phyloP scores from a whole-genome alignment of 768 basidiomycete species.

The Suillus paluster region DNA sequence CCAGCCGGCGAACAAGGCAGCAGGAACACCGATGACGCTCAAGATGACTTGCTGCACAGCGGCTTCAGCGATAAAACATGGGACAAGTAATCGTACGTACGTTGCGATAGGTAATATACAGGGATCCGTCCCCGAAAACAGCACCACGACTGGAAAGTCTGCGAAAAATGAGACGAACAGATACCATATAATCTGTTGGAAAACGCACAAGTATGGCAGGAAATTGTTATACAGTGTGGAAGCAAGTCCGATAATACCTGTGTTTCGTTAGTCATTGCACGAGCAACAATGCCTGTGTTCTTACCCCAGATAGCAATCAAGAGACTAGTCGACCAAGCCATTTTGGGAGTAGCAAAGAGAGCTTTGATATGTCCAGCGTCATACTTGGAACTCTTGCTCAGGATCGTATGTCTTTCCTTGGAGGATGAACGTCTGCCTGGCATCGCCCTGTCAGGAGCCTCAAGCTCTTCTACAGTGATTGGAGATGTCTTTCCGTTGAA shows the following conservation, averaged over 20 bases:
- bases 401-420: conserved; percentile 24
- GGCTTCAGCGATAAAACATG: not conserved
- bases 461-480: conserved; percentile 51
- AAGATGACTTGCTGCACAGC: conserved; percentile 65
- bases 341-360: conserved; percentile 63
- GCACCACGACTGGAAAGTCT: conserved; percentile 69
- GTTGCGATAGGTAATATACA: conserved; percentile 76
- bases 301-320: conserved; percentile 52
- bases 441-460: conserved; percentile 31
- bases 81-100: conserved; percentile 33
- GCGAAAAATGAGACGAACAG: not conserved
- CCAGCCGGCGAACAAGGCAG: conserved; percentile 73
- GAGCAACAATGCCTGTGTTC: conserved; percentile 27
- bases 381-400: conserved; percentile 48
- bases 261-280: not conserved
- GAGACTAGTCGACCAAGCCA: conserved; percentile 69
- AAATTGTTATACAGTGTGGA: conserved; percentile 68
- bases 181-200: not conserved
- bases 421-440: conserved; percentile 14
- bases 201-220: conserved; percentile 54
- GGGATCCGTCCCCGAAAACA: conserved; percentile 69
- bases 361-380: conserved; percentile 52
- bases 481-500: conserved; percentile 50
- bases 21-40: conserved; percentile 69
- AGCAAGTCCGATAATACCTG: conserved; percentile 75